Conservation (phyloP, 2,329 filamentous ascomycete genomes). For the Mariannaea elegans region DNA sequence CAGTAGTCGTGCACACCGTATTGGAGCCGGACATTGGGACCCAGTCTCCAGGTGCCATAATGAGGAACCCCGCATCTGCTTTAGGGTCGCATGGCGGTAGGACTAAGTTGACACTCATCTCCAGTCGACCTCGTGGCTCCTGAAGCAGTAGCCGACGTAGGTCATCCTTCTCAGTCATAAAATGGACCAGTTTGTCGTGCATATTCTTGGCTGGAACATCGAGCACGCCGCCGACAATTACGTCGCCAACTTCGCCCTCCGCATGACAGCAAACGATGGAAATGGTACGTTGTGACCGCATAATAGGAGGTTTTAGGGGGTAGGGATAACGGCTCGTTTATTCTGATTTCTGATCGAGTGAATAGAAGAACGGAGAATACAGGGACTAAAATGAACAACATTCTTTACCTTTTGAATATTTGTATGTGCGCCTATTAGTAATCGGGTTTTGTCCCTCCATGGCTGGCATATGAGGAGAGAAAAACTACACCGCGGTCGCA, state of each 20-base stretch:
- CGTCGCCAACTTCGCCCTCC: conserved; percentile 57
- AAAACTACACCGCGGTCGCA: no score
- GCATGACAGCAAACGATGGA: conserved; percentile 49
- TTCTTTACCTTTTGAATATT: no score
- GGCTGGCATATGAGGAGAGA: no score
- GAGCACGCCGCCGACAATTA: conserved; percentile 57
- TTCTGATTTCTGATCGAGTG: no score
- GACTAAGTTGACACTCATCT: conserved; percentile 51
- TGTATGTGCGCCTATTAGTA: no score
- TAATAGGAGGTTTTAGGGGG: no score
- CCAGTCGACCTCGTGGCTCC: conserved; percentile 55
- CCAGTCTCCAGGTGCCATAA: conserved; percentile 58
- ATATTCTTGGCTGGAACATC: conserved; percentile 55
- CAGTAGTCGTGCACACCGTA: conserved; percentile 53
- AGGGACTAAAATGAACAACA: no score
- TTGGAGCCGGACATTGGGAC: conserved; percentile 53
- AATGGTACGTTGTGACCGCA: conserved; percentile 28
- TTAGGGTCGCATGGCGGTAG: conserved; percentile 53
- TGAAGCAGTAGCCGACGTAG: conserved; percentile 54
- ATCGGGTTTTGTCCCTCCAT: no score
- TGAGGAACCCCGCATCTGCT: conserved; percentile 56
- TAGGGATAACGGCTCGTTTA: no score
- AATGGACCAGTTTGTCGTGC: conserved; percentile 57
- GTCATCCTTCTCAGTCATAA: conserved; percentile 49
- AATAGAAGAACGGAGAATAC: no score